Base-by-base conservation (phyloP, 2,329 filamentous ascomycete genomes). In the Penicillium janthinellum region DNA sequence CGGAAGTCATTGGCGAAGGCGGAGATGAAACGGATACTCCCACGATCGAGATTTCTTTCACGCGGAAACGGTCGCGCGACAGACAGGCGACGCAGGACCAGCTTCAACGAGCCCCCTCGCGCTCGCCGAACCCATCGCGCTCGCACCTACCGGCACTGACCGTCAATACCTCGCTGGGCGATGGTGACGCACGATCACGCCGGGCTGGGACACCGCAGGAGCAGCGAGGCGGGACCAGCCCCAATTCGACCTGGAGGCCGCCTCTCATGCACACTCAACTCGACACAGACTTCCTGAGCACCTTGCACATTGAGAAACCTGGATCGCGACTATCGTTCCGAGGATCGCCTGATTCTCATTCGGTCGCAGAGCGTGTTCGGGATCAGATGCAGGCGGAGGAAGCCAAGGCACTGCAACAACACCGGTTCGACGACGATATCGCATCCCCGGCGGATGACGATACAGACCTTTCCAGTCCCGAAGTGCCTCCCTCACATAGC, bases 1-100 rank as follows among this genome's bases (percentile, higher is more conserved):
- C 93, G 6, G 89, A 92, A 49, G 77, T 96, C 62, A 97, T 98
- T 70, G 94, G 94, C 49, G 89, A 94, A 75, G 94, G 94, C 59
- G 94, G 94, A 37, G 94, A 97, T 70, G 92, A 96, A 74, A 89
- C 90, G 56, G 87, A 90, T 56, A 79, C 84, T 8, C 90, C 90
- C 1, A 85, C 88, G 1, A 80, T 86, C 20, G 90, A 95, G 71
- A 88, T 96, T 56, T 88, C 86, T 5, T 83, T 81, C 71, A 80
- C 61, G 71, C 73, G 67, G 71, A 71, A 64, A 55, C 66, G 60
- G 31, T 58, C 62, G 28, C 64, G 64, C 17, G 67, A 58, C 39
- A 57, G 62, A 39, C 69, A 74, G 20, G 75, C 62, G 17, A 20
- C 58, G n/a, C 35, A 38, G 34, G 35, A 52, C 25, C 62, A 67